Conservation (phyloP, 2,329 filamentous ascomycete genomes). For the Colletotrichum viniferum region DNA sequence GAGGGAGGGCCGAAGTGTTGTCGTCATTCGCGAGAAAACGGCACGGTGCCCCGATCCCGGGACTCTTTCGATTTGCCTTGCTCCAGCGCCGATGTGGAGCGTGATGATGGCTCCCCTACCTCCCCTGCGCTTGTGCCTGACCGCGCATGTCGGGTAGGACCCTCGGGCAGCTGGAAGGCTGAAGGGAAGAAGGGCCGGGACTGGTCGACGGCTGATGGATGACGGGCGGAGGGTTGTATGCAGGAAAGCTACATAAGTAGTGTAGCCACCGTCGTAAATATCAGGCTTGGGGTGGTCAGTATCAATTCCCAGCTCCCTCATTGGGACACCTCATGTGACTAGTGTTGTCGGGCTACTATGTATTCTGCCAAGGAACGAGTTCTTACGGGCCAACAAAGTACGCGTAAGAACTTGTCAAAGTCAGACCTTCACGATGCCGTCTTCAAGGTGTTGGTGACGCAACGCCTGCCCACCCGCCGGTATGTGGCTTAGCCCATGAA, state of each 20-base stretch:
- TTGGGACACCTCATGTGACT: conserved; percentile 2
- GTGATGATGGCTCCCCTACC: neutral
- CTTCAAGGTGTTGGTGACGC: neutral
- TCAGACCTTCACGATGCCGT: neutral
- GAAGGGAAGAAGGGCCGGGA: neutral
- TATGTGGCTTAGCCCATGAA: neutral
- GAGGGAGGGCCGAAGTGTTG: neutral
- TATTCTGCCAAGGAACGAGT: neutral
- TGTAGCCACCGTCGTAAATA: neutral
- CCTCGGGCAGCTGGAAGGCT: neutral
- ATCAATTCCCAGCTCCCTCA: neutral
- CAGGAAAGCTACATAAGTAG: neutral
- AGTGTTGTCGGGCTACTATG: neutral
- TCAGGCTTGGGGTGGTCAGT: neutral
- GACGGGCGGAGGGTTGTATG: neutral
- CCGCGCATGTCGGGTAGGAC: neutral
- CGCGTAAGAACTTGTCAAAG: neutral
- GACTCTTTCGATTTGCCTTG: neutral
- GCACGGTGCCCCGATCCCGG: neutral
- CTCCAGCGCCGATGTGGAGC: neutral
- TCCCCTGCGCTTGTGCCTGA: neutral
- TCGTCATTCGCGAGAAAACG: neutral
- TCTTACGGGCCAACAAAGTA: neutral
- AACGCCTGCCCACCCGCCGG: neutral
- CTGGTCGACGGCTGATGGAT: neutral